Percentiles rank a stretch among this genome's conserved stretches.
Evolutionary conservation across 768 basidiomycete genomes (phyloP).

Genomic region (Russula lepida): DNA sequence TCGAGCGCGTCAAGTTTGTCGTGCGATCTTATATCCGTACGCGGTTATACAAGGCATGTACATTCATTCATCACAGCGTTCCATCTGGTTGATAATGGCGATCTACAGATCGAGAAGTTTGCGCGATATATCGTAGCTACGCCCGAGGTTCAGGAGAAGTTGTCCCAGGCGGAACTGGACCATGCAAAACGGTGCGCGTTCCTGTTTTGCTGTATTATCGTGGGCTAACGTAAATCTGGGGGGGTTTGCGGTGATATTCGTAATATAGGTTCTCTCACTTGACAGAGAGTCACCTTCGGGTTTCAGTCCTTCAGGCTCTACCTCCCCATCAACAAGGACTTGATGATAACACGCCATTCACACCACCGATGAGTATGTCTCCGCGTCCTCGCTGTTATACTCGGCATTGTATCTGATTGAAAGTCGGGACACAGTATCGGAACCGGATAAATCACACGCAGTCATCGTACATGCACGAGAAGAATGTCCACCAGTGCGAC

Average conservation of each 20-base stretch:
- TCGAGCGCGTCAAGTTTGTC: constrained; percentile 90
- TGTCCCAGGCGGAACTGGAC: constrained; percentile 77
- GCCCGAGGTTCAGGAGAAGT: constrained; percentile 61
- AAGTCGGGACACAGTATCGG: constrained; percentile 43
- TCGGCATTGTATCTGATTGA: constrained; percentile 8
- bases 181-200: constrained; percentile 60
- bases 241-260: background rate
- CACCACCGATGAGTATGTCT: constrained; percentile 64
- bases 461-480: constrained; percentile 77
- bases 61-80: background rate
- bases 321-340: constrained; percentile 70
- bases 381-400: background rate
- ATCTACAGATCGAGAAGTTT: constrained; percentile 78
- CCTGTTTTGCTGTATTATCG: background rate
- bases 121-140: constrained; percentile 70
- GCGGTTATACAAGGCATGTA: constrained; percentile 59
- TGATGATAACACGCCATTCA: constrained; percentile 63
- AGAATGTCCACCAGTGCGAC: constrained; percentile 54
- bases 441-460: constrained; percentile 66
- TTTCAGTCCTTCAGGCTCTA: constrained; percentile 75
- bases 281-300: constrained; percentile 67
- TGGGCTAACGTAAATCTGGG: background rate
- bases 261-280: constrained; percentile 59
- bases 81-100: background rate
- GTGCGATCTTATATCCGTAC: constrained; percentile 85